Conservation (phyloP, 1,284 basidiomycete species). For the Pseudozyma sp. region DNA sequence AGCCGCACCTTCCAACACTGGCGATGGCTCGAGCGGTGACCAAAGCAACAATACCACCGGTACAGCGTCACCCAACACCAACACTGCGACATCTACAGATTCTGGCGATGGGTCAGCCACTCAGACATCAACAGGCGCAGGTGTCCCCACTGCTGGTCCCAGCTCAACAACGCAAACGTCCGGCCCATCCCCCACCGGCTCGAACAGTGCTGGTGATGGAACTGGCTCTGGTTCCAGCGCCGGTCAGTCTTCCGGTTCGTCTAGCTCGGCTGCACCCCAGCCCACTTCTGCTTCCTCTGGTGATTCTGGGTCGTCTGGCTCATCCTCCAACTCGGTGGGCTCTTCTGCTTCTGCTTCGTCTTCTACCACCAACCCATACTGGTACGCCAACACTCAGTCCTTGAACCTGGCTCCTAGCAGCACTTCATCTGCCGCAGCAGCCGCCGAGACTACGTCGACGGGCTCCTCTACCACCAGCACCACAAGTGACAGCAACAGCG, state of each 20-base stretch:
- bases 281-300: slow-evolving; percentile 21
- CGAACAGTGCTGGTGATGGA: slow-evolving; percentile 8
- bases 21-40: background rate
- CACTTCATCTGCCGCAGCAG: slow-evolving; percentile 10
- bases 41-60: too few species aligned
- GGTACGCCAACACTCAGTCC: slow-evolving; percentile 53
- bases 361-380: slow-evolving; percentile 44
- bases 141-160: slow-evolving; percentile 10
- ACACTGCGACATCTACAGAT: slow-evolving; percentile 3
- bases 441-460: slow-evolving; percentile 16
- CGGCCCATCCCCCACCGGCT: background rate
- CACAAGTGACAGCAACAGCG: background rate
- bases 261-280: background rate
- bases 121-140: background rate
- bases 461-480: background rate
- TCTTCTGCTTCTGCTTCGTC: slow-evolving; percentile 20
- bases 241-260: background rate
- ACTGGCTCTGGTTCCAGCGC: slow-evolving; percentile 12
- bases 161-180: slow-evolving; percentile 17
- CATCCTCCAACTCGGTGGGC: slow-evolving; percentile 3
- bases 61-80: background rate
- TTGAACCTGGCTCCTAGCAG: slow-evolving; percentile 39
- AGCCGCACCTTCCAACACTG: background rate
- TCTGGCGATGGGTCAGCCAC: slow-evolving; percentile 11
- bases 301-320: slow-evolving; percentile 9